These are phyloP conservation scores for Nemania sp. DNA, from an alignment of 2,329 filamentous ascomycete genomes.

Conservation along the genomic window DNA sequence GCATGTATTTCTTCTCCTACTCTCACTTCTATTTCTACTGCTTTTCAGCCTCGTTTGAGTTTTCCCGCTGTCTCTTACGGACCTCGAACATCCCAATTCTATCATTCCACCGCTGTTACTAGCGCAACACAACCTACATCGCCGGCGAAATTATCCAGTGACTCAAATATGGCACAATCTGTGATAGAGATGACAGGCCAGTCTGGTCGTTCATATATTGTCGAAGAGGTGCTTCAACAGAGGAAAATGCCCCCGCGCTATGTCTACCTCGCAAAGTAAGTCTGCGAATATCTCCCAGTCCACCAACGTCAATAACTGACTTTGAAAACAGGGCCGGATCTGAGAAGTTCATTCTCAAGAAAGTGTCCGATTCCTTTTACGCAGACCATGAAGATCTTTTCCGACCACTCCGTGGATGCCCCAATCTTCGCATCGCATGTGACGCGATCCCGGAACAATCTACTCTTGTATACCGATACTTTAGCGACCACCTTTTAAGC, in stretches of 20 bases:
- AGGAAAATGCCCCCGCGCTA: slow-evolving; percentile 1
- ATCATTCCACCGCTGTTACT: slow-evolving; percentile 8
- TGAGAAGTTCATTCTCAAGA: slow-evolving; percentile 12
- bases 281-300: not conserved
- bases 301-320: slow-evolving; percentile 1
- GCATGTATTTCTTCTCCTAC: slow-evolving; percentile 5
- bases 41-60: slow-evolving; percentile 2
- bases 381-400: slow-evolving; percentile 4
- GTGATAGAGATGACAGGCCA: slow-evolving; percentile 12
- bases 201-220: slow-evolving; percentile 12
- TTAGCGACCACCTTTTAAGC: slow-evolving; percentile 12
- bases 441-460: slow-evolving; percentile 10
- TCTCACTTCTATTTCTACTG: slow-evolving; percentile 5
- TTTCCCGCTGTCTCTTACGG: slow-evolving; percentile 1
- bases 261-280: slow-evolving; percentile 16
- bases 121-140: slow-evolving; percentile 1
- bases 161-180: slow-evolving; percentile 6
- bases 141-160: not conserved
- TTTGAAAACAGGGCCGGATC: slow-evolving; percentile 8
- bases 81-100: slow-evolving; percentile 6
- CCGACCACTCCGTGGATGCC: slow-evolving; percentile 3
- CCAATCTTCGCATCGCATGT: slow-evolving; percentile 12
- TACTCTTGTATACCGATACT: slow-evolving; percentile 15
- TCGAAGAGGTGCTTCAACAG: slow-evolving; percentile 16
- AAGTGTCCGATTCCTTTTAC: slow-evolving; percentile 9